Base-by-base conservation (phyloP, 2,329 filamentous ascomycete genomes). In the Phialemonium atrogriseum region DNA sequence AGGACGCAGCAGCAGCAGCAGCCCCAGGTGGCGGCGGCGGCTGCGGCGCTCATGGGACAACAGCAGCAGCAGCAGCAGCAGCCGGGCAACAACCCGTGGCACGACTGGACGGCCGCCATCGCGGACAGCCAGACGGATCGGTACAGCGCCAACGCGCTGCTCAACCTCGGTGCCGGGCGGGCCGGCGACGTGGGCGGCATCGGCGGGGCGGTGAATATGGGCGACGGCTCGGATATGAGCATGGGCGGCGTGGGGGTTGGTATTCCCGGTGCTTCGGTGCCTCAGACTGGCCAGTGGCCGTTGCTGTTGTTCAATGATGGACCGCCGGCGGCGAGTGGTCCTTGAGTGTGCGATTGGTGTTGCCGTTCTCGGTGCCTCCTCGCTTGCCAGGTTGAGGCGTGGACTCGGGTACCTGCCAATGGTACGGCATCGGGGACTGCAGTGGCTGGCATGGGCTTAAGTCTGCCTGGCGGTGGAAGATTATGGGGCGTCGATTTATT, bases 21-120 rank as follows among this genome's bases (percentile, higher is more conserved):
- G 11, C 25, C 37, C 3, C 38, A 42, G 15, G 11, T 33, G 27
- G 32, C 30, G 35, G 27, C 35, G 38, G 19, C n/a, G 47, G 50
- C 36, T 47, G 56, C 40, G 59, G 50, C 54, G 49, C 49, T 20
- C 47, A 21, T 36, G 35, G 31, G 17, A 9, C 34, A 34, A 28
- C 30, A 35, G 26, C 37, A 41, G 24, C n/a, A 47, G 49, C 37
- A 48, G 56, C 40, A 60, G 50, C 55, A 50, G 50, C 21, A 47
- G 23, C 37, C 37, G 27, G 41, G 52, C 4, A 58, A 55, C 7
- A 71, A 64, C 37, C 57, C 65, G 0, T 74, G 69, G 69, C 60
- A 68, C 11, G 64, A 72, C 49, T 74, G 70, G 70, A 65, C 67
- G 7, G 57, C 61, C 1, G 65, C 67, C 32, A 64, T 73, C 17